Evolutionary conservation across 805 yeast species (phyloP).

Genomic region (Wickerhamiella parazyma): DNA sequence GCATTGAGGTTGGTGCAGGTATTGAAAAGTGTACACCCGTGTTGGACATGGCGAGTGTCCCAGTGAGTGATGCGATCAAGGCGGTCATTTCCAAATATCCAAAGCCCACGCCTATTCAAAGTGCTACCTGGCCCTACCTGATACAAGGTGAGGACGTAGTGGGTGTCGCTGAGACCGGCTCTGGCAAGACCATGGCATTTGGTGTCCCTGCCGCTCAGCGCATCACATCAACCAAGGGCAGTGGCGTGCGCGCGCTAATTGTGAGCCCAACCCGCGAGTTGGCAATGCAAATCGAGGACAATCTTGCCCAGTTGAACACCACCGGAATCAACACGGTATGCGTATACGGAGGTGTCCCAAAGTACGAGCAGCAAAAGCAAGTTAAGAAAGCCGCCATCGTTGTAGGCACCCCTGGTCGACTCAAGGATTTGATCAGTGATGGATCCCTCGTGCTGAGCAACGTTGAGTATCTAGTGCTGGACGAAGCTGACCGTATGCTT

Average conservation of each 20-base stretch:
- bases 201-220: slow-evolving; percentile 92
- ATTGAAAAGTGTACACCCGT: slow-evolving; percentile 43
- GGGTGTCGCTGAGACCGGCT: slow-evolving; percentile 97
- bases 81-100: slow-evolving; percentile 58
- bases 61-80: slow-evolving; percentile 42
- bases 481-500: slow-evolving; percentile 98
- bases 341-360: slow-evolving; percentile 95
- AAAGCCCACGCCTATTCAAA: slow-evolving; percentile 91
- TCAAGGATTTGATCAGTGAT: slow-evolving; percentile 79
- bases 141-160: slow-evolving; percentile 69
- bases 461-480: slow-evolving; percentile 72
- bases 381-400: slow-evolving; percentile 60
- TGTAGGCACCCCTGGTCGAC: slow-evolving; percentile 97
- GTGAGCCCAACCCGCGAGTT: slow-evolving; percentile 96
- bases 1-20: slow-evolving; percentile 45
- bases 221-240: slow-evolving; percentile 31
- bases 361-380: slow-evolving; percentile 72
- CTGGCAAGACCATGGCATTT: slow-evolving; percentile 94
- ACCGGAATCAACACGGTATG: slow-evolving; percentile 62
- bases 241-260: slow-evolving; percentile 60
- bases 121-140: slow-evolving; percentile 88
- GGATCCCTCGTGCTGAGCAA: slow-evolving; percentile 58
- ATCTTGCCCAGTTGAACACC: slow-evolving; percentile 49
- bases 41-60: slow-evolving; percentile 49
- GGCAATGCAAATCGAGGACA: slow-evolving; percentile 87